Conservation (phyloP, 345 rosid species). For the Eucalyptus camaldulensis region DNA sequence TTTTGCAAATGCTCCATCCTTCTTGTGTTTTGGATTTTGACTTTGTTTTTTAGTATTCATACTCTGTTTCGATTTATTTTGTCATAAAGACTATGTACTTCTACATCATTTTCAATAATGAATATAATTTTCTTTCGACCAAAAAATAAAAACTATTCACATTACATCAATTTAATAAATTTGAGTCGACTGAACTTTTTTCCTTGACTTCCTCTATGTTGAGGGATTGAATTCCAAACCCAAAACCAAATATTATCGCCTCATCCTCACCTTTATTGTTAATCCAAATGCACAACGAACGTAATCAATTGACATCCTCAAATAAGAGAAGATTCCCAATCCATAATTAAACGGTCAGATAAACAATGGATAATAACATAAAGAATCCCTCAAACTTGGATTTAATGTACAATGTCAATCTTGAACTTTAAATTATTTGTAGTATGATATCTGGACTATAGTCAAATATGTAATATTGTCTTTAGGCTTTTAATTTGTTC, state of each 20-base stretch:
- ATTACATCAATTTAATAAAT: neutral
- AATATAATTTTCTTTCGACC: too few relatives aligned
- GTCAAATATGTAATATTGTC: accelerated
- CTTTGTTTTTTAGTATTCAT: too few relatives aligned
- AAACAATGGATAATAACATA: neutral
- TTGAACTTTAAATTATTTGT: accelerated
- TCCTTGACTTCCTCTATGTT: neutral
- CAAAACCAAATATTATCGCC: neutral
- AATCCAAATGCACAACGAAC: accelerated
- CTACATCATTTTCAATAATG: too few relatives aligned
- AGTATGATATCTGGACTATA: accelerated
- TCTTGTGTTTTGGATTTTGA: accelerated
- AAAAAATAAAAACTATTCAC: too few relatives aligned
- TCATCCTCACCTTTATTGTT: neutral
- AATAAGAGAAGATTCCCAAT: neutral
- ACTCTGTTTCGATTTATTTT: too few relatives aligned
- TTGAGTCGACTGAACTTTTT: accelerated
- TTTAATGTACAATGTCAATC: accelerated
- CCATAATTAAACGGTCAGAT: neutral
- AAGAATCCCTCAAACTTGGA: accelerated
- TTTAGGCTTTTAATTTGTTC: accelerated
- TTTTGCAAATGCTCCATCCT: too few relatives aligned
- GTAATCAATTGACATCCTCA: neutral
- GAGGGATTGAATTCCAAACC: neutral
- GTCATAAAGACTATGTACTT: too few relatives aligned